Evolutionary conservation across 2,329 filamentous ascomycete species (phyloP), one percentile per base, ranked within the genome.

Genomic region (Curvularia sp.): DNA sequence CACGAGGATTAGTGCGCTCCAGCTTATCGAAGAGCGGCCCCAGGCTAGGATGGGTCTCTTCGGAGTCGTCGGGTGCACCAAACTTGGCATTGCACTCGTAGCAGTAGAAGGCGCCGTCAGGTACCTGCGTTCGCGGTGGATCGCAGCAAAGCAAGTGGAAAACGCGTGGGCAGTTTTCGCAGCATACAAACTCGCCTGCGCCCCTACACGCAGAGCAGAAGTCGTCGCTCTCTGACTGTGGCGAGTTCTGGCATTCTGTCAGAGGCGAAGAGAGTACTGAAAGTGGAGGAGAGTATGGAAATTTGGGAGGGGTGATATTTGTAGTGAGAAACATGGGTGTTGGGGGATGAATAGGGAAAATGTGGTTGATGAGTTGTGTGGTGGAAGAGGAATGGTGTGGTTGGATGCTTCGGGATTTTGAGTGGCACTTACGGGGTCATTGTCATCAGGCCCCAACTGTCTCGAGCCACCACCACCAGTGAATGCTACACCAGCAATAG

Each of bases 71-170:
- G 45, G 62, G 49, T 28, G 53, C 51, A 58, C 61, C 67, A 30
- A 61, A 61, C 59, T 67, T 68, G 21, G 67, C 57, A 25, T 59
- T 62, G 63, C 74, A 77, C 48, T 74, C 73, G 69, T 91, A 89
- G 79, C 94, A 98, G 76, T 85, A 95, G 91, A 93, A 98, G 15
- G 69, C 68, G 8, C 71, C 74, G 32, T 72, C 69, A 34, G 74
- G 73, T 53, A 73, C 68, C 32, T 70, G 61, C 25, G 65, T 53
- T 52, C 70, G 81, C 38, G 92, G 89, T 61, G 94, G 93, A 76
- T 96, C 90, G 66, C 95, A 87, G 76, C 95, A 98, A 59, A 86
- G 84, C 74, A 95, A 92, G 78, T 98, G 95, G 78, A 96, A 97
- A 5, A 93, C 92, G 66, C 92, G 87, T 60, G 89, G 86, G 79